Conservation (phyloP, 345 rosid genomes). For the Zanthoxylum bungeanum region DNA sequence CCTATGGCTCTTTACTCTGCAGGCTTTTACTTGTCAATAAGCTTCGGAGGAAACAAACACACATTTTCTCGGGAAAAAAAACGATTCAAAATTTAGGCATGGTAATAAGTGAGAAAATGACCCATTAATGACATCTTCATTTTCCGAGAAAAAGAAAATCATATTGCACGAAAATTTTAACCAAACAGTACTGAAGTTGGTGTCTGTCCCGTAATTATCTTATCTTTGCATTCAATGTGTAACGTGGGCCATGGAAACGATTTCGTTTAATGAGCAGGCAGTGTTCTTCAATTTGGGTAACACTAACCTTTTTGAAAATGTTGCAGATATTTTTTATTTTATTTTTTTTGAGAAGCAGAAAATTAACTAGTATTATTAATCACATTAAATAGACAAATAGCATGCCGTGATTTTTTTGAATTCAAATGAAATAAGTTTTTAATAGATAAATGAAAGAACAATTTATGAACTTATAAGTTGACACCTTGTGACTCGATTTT, state of each 20-base stretch:
- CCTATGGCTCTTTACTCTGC: conserved; percentile 15
- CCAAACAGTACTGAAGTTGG: conserved; percentile 15
- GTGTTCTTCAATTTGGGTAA: neutral
- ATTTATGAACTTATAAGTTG: too few species aligned
- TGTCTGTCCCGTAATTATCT: neutral
- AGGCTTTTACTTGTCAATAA: conserved; percentile 27
- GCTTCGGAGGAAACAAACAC: conserved; percentile 9
- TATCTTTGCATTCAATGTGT: neutral
- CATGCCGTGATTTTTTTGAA: too few species aligned
- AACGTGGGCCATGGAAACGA: neutral
- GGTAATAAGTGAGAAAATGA: conserved; percentile 27
- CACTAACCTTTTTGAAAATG: neutral
- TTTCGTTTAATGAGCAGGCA: neutral
- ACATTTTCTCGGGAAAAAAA: neutral
- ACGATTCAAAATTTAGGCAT: neutral
- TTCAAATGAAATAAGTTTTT: too few species aligned
- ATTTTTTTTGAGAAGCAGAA: too few species aligned
- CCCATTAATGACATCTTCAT: conserved; percentile 17
- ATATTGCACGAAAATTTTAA: conserved; percentile 5
- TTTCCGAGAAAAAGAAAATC: conserved; percentile 26
- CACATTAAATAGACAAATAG: too few species aligned
- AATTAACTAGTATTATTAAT: too few species aligned
- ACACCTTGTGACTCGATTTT: too few species aligned
- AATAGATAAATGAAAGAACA: too few species aligned
- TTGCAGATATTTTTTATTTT: too few species aligned